Evolutionary conservation across 2,329 filamentous ascomycete species (phyloP), one percentile per base, ranked within the genome.

Genomic region (Pseudocercospora macadamiae): DNA sequence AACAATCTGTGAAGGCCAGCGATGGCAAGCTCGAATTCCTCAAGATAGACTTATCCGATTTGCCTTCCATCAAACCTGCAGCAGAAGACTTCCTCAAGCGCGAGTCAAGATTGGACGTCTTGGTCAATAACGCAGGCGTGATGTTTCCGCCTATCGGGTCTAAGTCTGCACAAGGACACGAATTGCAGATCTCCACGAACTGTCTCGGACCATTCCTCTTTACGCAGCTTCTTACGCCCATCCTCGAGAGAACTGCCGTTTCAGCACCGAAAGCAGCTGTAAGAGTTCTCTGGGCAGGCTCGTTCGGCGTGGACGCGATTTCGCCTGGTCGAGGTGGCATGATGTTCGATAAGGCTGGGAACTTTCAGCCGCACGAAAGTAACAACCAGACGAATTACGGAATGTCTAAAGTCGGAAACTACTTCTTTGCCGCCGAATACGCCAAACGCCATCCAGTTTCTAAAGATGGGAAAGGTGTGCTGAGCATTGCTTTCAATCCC

Each of bases 1-100:
- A 75, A 53, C 54, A 70, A 25, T 62, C 68, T 1, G 49, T 66
- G 18, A 75, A 77, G 0, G 59, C 65, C 36, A 78, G 70, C 2
- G 71, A 69, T 2, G 80, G 80, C 23, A 67, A 64, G 1, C 63
- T 83, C 9, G 72, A 74, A 28, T 80, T 79, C 54, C 66, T 83
- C n/a, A 64, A 72, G n/a, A 68, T 84, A 3, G 82, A 84, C 57
- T 67, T 77, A 1, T 64, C 63, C 21, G 73, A 76, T 56, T 66
- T 76, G 39, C 51, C 62, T 2, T 69, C 67, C 8, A 70, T 73
- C 69, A 77, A 65, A 62, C 59, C 56, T 4, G 63, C 71, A 1
- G 76, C 66, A 2, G 64, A 74, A 14, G 62, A 61, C 1, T 79
- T 79, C 56, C 30, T 68, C 8, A 44, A 57, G 3, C 66, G 70